phyloP scores from a whole-genome alignment of 2,329 filamentous ascomycete species.

The Aspergillus awamori region DNA sequence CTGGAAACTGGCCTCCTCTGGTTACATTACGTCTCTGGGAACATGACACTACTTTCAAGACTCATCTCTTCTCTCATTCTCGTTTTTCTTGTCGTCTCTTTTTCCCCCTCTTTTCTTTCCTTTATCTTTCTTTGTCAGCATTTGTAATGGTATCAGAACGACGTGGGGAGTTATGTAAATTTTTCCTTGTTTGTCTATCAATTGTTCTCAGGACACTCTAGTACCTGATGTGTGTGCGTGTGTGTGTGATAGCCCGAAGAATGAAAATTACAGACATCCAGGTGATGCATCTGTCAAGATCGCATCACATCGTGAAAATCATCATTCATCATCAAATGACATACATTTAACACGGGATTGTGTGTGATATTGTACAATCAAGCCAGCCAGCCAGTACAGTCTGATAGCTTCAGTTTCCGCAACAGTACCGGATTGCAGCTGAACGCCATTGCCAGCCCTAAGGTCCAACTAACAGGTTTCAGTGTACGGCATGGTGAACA shows the following conservation, averaged over 20 bases:
- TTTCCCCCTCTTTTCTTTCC: constrained; percentile 4
- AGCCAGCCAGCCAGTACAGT: background rate
- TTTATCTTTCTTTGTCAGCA: constrained; percentile 4
- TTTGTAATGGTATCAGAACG: constrained; percentile 11
- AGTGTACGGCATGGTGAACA: too few relatives aligned
- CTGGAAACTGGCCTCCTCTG: constrained; percentile 2
- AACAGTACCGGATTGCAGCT: too few relatives aligned
- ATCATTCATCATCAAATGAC: background rate
- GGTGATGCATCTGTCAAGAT: background rate
- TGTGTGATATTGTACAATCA: background rate
- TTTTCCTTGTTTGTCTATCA: background rate
- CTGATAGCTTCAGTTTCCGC: too few relatives aligned
- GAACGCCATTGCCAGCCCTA: too few relatives aligned
- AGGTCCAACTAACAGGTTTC: too few relatives aligned
- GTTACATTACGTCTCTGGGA: background rate
- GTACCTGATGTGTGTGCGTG: background rate
- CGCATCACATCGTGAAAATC: background rate
- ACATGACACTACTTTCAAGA: background rate
- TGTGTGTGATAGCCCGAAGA: background rate
- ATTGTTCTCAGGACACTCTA: background rate
- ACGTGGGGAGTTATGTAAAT: background rate
- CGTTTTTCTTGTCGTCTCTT: background rate
- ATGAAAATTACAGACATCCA: background rate
- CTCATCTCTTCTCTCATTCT: too few relatives aligned
- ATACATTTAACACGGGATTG: too few relatives aligned